A percentile compares a stretch with the other conserved stretches of the same genome.
Evolutionary conservation across 176 grass and related monocot species (phyloP).

Genomic region (Oryza nivara): DNA sequence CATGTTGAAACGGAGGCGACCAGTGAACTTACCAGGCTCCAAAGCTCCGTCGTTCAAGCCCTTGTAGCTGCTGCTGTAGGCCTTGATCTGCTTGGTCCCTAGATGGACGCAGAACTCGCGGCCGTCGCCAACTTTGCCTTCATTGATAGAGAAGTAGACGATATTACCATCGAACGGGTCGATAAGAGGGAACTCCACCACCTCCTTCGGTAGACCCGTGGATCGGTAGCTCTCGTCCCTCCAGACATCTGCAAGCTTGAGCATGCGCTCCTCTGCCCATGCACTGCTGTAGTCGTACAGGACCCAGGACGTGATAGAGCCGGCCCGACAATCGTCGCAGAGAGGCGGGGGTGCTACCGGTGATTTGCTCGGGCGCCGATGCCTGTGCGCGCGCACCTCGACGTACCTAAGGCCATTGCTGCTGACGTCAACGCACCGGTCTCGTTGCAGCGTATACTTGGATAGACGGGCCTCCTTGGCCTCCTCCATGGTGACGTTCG

Average conservation of each 20-base stretch:
- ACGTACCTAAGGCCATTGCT: background rate
- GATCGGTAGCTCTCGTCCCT: background rate
- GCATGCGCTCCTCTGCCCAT: conserved; percentile 43
- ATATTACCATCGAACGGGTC: conserved; percentile 36
- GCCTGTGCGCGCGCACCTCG: background rate
- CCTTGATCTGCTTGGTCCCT: background rate
- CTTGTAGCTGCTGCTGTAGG: background rate
- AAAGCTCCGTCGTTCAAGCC: too few relatives aligned
- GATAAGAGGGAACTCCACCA: conserved; percentile 44
- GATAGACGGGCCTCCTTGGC: background rate
- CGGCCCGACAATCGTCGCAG: conserved; percentile 23
- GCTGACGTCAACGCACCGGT: background rate
- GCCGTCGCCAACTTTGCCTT: background rate
- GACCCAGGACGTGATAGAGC: background rate
- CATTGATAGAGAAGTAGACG: background rate
- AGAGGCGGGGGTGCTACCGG: background rate
- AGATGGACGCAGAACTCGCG: background rate
- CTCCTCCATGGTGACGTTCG: background rate
- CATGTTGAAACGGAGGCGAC: too few relatives aligned
- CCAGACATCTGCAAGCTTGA: conserved; percentile 50
- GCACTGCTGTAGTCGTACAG: conserved; percentile 31
- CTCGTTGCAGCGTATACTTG: too few relatives aligned
- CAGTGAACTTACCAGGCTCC: too few relatives aligned
- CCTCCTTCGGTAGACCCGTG: conserved; percentile 46
- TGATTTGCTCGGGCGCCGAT: too few relatives aligned